A percentile compares a stretch with the other conserved stretches of the same genome.
Conservation (phyloP, 2,329 filamentous ascomycete genomes). For the Xylaria sp. region DNA sequence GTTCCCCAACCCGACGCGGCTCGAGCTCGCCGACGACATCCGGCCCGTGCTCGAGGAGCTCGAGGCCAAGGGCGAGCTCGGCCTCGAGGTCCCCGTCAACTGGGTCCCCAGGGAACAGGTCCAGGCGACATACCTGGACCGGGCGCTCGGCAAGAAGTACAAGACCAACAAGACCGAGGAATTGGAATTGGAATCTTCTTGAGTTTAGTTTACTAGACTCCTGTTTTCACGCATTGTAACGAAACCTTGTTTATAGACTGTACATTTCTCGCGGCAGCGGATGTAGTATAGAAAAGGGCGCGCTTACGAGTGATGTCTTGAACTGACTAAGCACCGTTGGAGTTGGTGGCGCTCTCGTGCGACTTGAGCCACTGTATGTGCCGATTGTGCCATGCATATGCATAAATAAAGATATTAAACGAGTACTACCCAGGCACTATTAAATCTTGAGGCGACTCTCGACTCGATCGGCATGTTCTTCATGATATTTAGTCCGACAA, state of each 20-base stretch:
- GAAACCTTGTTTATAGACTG: conserved; percentile 1
- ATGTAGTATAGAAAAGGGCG: neutral
- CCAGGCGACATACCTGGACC: conserved; percentile 60
- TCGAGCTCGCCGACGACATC: conserved; percentile 64
- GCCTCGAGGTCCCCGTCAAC: conserved; percentile 62
- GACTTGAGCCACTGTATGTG: neutral
- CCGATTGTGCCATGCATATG: neutral
- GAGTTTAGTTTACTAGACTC: conserved; percentile 5
- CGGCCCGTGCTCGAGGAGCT: conserved; percentile 56
- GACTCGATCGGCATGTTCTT: too few species aligned
- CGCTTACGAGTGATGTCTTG: neutral
- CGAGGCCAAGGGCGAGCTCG: conserved; percentile 45
- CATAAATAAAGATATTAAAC: neutral
- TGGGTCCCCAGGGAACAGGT: conserved; percentile 58
- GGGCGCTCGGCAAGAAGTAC: conserved; percentile 70
- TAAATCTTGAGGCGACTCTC: too few species aligned
- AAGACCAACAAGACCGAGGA: conserved; percentile 62
- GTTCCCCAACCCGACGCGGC: conserved; percentile 66
- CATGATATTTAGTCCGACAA: too few species aligned
- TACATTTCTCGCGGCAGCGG: conserved; percentile 5
- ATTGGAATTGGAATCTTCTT: neutral
- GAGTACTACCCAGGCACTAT: too few species aligned
- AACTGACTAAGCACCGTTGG: neutral
- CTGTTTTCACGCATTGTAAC: neutral
- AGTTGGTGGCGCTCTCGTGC: neutral